Evolutionary conservation across 345 rosid species (phyloP).

Genomic region (Theobroma cacao): DNA sequence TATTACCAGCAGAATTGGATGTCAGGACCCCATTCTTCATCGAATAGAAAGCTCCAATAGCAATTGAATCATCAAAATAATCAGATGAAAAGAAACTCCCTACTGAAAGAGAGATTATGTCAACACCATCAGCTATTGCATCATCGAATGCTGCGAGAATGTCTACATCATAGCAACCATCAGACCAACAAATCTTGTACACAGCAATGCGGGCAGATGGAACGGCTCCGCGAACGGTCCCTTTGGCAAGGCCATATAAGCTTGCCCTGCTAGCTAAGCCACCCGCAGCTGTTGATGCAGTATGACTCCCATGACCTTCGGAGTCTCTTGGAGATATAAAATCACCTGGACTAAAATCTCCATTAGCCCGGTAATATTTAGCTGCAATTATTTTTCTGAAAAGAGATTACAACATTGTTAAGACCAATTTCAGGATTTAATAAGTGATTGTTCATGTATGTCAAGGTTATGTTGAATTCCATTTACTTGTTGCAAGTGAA

Average conservation of each 20-base stretch:
- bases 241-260: constrained; percentile 22
- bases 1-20: constrained; percentile 64
- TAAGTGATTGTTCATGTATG: not conserved
- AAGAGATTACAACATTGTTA: not conserved
- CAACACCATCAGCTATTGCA: constrained; percentile 33
- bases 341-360: not conserved
- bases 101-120: constrained; percentile 18
- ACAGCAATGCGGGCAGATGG: constrained; percentile 31
- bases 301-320: constrained; percentile 46
- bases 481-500: constrained; percentile 65
- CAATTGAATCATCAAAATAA: constrained; percentile 35
- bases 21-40: constrained; percentile 68
- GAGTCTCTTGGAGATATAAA: constrained; percentile 23
- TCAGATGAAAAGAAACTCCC: not conserved
- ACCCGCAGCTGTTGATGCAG: constrained; percentile 45
- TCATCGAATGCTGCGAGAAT: constrained; percentile 38
- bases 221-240: constrained; percentile 30
- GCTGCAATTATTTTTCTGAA: constrained; percentile 38
- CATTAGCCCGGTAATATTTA: constrained; percentile 10
- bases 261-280: constrained; percentile 18
- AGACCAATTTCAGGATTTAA: not conserved
- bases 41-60: constrained; percentile 80
- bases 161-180: constrained; percentile 19
- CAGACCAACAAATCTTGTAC: constrained; percentile 32
- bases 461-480: not conserved